Base-by-base conservation (phyloP, 2,329 filamentous ascomycete species). In the Sporothrix inflata region DNA sequence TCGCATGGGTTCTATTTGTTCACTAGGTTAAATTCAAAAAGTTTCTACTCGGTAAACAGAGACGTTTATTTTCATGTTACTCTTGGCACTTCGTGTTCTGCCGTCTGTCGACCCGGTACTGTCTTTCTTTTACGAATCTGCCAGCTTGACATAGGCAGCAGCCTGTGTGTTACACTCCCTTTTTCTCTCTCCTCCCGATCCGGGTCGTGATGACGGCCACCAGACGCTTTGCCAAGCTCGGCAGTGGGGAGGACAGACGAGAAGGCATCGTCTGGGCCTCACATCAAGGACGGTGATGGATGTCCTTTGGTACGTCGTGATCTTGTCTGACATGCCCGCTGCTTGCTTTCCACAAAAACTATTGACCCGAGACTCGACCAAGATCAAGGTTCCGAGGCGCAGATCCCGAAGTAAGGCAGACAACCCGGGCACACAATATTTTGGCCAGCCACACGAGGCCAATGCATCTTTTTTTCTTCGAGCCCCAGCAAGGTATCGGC, bases 31-130 rank as follows among this genome's bases (percentile, higher is more conserved):
- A 21, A 30, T 7, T 30, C 12, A 30, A 30, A 55, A 14, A 11
- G 4, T 21, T 27, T 30, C 51, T 55, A 34, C 30, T 34, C 30
- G 3, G 30, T 34, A 34, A 34, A 6, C 47, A 49, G 12, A n/a
- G 16, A n/a, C 3, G 47, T 21, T 6, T 30, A 21, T 16, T 55
- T 27, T 65, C 38, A 21, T 42, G 27, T 21, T 45, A 16, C 19
- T 45, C 38, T 65, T 65, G 38, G 38, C 60, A 65, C 60, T 42
- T 63, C 38, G 60, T 65, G 21, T 65, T 65, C 60, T 65, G 60
- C 60, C 38, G 60, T 45, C 60, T 45, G 38, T 45, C 38, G n/a
- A 65, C 21, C n/a, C 24, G 7, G 38, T 6, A 12, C 21, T 45
- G 60, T 19, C 38, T 40, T 19, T 65, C 38, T 45, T 27, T 34